Conservation (phyloP, 2,329 filamentous ascomycete species). For the Fusarium anguioides region DNA sequence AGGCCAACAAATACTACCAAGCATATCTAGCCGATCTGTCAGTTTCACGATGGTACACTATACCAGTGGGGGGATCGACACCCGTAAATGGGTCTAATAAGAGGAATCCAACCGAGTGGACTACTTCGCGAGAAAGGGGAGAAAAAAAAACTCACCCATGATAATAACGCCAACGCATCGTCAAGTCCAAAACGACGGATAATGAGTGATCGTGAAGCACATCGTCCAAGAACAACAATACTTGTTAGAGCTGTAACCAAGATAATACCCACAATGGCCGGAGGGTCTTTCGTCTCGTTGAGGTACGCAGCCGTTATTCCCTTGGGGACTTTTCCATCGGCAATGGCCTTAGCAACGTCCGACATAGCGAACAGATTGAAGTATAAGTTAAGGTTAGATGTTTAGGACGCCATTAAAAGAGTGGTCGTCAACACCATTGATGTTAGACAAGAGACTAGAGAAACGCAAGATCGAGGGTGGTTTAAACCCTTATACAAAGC, state of each 20-base stretch:
- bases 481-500: slow-evolving; percentile 28
- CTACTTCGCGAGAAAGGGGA: not conserved
- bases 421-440: not conserved
- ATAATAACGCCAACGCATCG: slow-evolving; percentile 51
- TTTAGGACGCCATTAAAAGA: slow-evolving; percentile 13
- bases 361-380: slow-evolving; percentile 33
- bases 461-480: not conserved
- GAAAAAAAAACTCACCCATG: slow-evolving; percentile 47
- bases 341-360: slow-evolving; percentile 49
- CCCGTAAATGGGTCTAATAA: not conserved
- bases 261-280: slow-evolving; percentile 54
- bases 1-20: slow-evolving; percentile 58
- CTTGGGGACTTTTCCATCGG: slow-evolving; percentile 51
- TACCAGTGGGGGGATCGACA: slow-evolving; percentile 15
- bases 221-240: slow-evolving; percentile 50
- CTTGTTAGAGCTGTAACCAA: slow-evolving; percentile 51
- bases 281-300: slow-evolving; percentile 51
- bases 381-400: not conserved
- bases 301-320: slow-evolving; percentile 51
- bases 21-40: slow-evolving; percentile 42
- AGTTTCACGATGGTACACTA: slow-evolving; percentile 14
- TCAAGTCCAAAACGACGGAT: slow-evolving; percentile 54
- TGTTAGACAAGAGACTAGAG: not conserved
- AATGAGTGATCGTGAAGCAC: slow-evolving; percentile 51
- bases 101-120: not conserved